These are phyloP conservation scores for Parmelia sp. DNA, from an alignment of 495 filamentous ascomycete species.

Conservation along the genomic window DNA sequence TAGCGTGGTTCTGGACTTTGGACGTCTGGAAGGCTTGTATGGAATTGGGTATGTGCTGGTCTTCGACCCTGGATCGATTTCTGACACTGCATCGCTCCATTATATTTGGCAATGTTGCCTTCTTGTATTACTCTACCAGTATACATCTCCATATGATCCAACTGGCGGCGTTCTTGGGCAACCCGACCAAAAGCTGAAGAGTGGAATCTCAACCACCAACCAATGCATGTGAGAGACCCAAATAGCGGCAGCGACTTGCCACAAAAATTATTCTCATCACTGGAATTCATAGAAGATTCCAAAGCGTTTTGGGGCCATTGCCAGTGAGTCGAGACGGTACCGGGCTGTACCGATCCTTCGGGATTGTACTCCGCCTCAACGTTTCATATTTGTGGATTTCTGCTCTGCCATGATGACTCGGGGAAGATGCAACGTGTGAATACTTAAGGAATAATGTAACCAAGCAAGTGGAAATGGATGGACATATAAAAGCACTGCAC, in stretches of 20 bases:
- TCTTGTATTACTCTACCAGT: not conserved
- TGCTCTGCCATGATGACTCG: not conserved
- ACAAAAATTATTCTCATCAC: not conserved
- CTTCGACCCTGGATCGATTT: not conserved
- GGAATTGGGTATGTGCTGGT: not conserved
- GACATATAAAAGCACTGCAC: not conserved
- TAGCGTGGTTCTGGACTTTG: not conserved
- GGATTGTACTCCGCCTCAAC: not conserved
- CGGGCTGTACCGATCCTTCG: slow-evolving; percentile 1
- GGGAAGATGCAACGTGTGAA: not conserved
- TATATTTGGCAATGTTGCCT: not conserved
- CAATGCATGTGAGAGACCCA: not conserved
- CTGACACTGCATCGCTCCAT: not conserved
- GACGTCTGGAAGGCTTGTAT: not conserved
- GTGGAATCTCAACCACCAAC: not conserved
- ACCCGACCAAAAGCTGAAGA: no score
- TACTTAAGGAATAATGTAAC: not conserved
- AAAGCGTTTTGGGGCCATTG: no score
- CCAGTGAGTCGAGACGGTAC: not conserved
- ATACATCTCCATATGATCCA: not conserved
- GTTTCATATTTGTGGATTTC: not conserved
- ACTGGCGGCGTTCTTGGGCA: not conserved
- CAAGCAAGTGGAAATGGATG: not conserved
- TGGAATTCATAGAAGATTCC: not conserved
- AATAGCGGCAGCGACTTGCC: not conserved